Percentiles rank a stretch among this genome's conserved stretches.
Conservation (phyloP, 139 green algal genomes). For the Prasinococcaceae sp. region DNA sequence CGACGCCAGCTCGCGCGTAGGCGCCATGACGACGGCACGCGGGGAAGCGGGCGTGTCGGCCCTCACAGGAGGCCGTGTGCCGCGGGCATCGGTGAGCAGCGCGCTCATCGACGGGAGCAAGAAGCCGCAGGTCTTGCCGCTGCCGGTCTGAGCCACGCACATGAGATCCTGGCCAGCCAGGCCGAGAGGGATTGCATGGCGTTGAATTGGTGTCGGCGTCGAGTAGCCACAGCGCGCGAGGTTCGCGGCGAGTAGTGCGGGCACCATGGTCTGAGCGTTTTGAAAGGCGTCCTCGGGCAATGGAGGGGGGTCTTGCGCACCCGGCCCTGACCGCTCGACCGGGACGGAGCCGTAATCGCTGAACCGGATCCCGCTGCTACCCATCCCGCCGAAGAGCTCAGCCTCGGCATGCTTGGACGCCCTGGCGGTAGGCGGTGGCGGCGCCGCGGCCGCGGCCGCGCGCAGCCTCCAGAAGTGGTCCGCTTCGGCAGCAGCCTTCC, state of each 20-base stretch:
- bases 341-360: not conserved
- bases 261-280: not conserved
- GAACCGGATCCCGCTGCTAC: not conserved
- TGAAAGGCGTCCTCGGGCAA: not conserved
- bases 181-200: conserved; percentile 50
- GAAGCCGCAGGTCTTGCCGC: conserved; percentile 75
- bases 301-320: not conserved
- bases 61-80: not conserved
- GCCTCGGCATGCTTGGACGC: not conserved
- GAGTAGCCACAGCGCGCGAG: not conserved
- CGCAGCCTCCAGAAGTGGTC: not conserved
- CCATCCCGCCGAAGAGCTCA: not conserved
- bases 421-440: too few species aligned
- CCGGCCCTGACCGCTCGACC: not conserved
- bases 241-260: not conserved
- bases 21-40: not conserved
- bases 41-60: not conserved
- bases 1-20: conserved; percentile 9
- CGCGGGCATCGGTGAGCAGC: not conserved
- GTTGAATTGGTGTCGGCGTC: conserved; percentile 9
- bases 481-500: not conserved
- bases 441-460: too few species aligned
- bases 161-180: conserved; percentile 41
- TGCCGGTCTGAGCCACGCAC: conserved; percentile 71
- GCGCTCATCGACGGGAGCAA: conserved; percentile 56